Evolutionary conservation across 257 asterid genomes (phyloP).

Genomic region (Capsicum baccatum): DNA sequence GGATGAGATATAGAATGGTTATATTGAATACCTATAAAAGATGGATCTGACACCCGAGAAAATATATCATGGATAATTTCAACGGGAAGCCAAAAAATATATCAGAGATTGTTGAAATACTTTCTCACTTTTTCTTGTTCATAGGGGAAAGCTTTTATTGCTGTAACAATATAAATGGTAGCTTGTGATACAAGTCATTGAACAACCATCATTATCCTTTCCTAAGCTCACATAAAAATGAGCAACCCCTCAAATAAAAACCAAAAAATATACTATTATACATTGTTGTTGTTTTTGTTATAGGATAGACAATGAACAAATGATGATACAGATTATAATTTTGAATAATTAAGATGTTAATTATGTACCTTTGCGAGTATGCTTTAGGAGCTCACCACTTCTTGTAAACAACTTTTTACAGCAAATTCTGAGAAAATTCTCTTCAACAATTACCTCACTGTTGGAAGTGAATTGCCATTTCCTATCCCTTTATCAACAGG

Average conservation of each 20-base stretch:
- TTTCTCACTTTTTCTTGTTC: too few relatives aligned
- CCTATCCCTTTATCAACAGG: slow-evolving; percentile 84
- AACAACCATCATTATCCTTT: too few relatives aligned
- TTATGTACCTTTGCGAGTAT: slow-evolving; percentile 75
- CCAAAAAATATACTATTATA: too few relatives aligned
- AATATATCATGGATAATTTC: not conserved
- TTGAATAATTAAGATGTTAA: not conserved
- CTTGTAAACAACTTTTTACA: slow-evolving; percentile 85
- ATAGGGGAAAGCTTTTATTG: too few relatives aligned
- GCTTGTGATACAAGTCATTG: too few relatives aligned
- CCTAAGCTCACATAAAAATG: too few relatives aligned
- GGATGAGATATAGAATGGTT: too few relatives aligned
- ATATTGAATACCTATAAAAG: not conserved
- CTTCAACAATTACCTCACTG: slow-evolving; percentile 81
- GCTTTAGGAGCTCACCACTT: slow-evolving; percentile 87
- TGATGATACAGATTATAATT: not conserved
- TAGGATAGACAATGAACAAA: too few relatives aligned
- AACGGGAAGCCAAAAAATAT: not conserved
- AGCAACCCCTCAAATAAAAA: too few relatives aligned
- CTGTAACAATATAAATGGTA: too few relatives aligned
- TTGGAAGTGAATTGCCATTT: slow-evolving; percentile 57
- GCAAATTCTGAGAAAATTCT: slow-evolving; percentile 89
- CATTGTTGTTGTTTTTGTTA: too few relatives aligned
- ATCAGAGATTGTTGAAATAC: too few relatives aligned
- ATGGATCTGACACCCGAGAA: not conserved